Conservation (phyloP, 495 filamentous ascomycete genomes). For the Penicillium waksmanii region DNA sequence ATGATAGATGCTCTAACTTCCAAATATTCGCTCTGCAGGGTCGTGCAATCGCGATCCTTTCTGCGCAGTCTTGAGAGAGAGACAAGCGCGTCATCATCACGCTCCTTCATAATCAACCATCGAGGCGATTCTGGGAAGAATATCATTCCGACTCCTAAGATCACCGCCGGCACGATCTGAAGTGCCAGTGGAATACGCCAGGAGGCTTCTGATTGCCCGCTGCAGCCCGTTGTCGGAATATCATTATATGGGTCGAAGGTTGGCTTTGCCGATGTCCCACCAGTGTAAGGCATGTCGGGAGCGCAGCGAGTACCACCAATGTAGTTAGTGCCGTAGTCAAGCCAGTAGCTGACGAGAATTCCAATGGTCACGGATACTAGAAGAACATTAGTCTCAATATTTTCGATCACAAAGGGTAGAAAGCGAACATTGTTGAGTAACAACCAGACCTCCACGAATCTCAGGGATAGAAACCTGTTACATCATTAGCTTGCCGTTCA, state of each 20-base stretch:
- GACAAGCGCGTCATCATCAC: constrained; percentile 70
- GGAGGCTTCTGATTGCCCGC: constrained; percentile 65
- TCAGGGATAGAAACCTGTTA: constrained; percentile 56
- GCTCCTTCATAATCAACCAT: constrained; percentile 75
- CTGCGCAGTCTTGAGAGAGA: constrained; percentile 70
- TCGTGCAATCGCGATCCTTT: constrained; percentile 51
- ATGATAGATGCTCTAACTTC: constrained; percentile 81
- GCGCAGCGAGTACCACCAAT: constrained; percentile 47
- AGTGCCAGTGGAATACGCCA: constrained; percentile 71
- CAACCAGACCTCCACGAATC: constrained; percentile 72
- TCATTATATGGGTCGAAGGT: constrained; percentile 49
- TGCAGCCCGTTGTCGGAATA: constrained; percentile 42
- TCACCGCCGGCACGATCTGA: constrained; percentile 61
- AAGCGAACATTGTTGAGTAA: constrained; percentile 67
- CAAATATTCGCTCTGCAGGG: constrained; percentile 74
- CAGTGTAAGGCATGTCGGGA: constrained; percentile 61
- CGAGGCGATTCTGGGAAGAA: constrained; percentile 80
- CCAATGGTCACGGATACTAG: constrained; percentile 76
- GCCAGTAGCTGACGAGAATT: constrained; percentile 85
- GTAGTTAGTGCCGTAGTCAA: constrained; percentile 62
- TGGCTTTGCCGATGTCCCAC: constrained; percentile 56
- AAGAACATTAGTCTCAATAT: not conserved
- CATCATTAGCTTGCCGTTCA: not conserved
- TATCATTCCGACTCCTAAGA: constrained; percentile 70
- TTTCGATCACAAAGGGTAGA: not conserved